These are phyloP conservation scores for Arctium minus DNA, from an alignment of 129 eudicot species.

Conservation along the genomic window DNA sequence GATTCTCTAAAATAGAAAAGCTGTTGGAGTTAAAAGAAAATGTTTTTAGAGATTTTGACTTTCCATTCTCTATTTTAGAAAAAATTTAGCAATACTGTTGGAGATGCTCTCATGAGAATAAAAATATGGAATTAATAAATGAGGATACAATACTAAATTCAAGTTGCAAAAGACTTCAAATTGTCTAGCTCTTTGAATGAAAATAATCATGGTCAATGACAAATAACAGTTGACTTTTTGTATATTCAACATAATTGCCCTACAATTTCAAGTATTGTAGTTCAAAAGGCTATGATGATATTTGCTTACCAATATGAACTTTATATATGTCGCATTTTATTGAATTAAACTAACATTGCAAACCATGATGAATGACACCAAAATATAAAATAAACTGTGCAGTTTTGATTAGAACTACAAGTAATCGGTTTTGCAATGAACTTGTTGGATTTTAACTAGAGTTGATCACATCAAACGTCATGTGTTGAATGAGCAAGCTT, in stretches of 20 bases:
- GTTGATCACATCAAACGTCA: not conserved
- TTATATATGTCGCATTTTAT: not conserved
- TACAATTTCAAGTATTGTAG: not conserved
- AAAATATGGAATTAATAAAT: too few relatives aligned
- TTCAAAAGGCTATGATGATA: not conserved
- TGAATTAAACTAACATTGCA: not conserved
- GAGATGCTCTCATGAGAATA: too few relatives aligned
- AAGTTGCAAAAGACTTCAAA: not conserved
- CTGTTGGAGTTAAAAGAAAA: too few relatives aligned
- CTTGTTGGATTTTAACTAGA: not conserved
- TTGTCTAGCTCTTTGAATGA: not conserved
- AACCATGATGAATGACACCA: not conserved
- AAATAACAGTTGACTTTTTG: not conserved
- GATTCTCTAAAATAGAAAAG: too few relatives aligned
- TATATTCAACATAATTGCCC: constrained; percentile 1
- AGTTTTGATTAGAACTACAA: not conserved
- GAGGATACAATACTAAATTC: not conserved
- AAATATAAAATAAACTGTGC: not conserved
- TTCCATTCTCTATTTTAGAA: too few relatives aligned
- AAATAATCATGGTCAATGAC: not conserved
- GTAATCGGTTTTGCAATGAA: not conserved
- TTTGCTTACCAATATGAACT: not conserved
- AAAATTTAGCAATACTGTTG: too few relatives aligned
- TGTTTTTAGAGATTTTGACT: too few relatives aligned
- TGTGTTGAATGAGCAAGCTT: not conserved